A percentile compares a stretch with the other conserved stretches of the same genome.
These are phyloP conservation scores for Flaveria brownii DNA, from an alignment of 129 eudicot species.

Conservation along the genomic window DNA sequence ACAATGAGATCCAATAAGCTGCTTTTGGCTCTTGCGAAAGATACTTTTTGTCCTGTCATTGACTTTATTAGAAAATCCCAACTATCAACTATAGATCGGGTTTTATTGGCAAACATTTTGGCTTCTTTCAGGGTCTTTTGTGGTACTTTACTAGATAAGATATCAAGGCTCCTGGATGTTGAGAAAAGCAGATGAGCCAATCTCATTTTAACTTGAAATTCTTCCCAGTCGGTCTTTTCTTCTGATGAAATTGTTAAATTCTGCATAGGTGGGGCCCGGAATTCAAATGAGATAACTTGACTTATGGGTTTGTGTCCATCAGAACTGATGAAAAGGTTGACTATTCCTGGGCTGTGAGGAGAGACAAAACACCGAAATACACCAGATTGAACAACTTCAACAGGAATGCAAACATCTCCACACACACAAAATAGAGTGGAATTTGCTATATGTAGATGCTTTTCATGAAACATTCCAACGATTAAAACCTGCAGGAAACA, in stretches of 20 bases:
- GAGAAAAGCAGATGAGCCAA: conserved; percentile 84
- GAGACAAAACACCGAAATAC: conserved; percentile 73
- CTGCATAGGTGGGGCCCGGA: conserved; percentile 48
- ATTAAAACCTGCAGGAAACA: conserved; percentile 66
- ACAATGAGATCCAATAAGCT: conserved; percentile 68
- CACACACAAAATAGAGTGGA: conserved; percentile 59
- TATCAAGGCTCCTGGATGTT: conserved; percentile 63
- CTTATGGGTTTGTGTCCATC: conserved; percentile 83
- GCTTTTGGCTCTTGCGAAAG: conserved; percentile 60
- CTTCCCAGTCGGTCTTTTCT: conserved; percentile 58
- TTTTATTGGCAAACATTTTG: conserved; percentile 59
- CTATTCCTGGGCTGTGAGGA: conserved; percentile 69
- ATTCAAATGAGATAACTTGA: conserved; percentile 74
- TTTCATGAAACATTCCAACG: conserved; percentile 63
- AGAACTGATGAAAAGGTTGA: conserved; percentile 65
- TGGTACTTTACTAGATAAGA: conserved; percentile 53
- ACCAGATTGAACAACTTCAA: conserved; percentile 68
- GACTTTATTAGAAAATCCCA: conserved; percentile 62
- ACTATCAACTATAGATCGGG: conserved; percentile 51
- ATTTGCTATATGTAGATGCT: conserved; percentile 47
- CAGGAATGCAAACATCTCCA: conserved; percentile 67
- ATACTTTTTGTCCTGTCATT: conserved; percentile 42
- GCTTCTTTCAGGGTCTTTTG: conserved; percentile 62
- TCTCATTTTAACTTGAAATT: conserved; percentile 66
- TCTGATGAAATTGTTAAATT: conserved; percentile 33